Conservation (phyloP, 2,329 filamentous ascomycete genomes). For the Hypoxylon sp. region DNA sequence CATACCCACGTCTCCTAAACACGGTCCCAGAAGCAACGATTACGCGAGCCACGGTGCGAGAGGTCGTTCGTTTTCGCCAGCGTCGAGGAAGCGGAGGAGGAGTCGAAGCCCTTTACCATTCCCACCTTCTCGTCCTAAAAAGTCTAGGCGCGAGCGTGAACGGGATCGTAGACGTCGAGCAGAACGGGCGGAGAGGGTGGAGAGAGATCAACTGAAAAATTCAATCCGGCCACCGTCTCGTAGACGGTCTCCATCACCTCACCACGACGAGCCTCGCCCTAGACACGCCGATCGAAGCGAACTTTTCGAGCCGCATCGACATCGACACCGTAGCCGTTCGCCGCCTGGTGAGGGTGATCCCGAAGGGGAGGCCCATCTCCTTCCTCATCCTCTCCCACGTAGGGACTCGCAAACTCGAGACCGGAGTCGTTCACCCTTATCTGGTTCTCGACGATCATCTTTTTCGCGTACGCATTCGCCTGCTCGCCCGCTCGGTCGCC, state of each 20-base stretch:
- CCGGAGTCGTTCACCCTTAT: constrained; percentile 48
- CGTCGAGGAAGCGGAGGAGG: constrained; percentile 59
- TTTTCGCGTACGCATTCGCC: constrained; percentile 52
- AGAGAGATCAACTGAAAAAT: constrained; percentile 45
- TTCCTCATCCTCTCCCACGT: constrained; percentile 36
- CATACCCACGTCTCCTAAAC: constrained; percentile 48
- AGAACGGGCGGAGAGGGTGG: constrained; percentile 45
- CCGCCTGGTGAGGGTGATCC: constrained; percentile 44
- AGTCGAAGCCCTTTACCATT: constrained; percentile 58
- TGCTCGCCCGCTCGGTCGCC: constrained; percentile 44
- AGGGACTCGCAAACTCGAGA: constrained; percentile 46
- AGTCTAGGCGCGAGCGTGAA: constrained; percentile 57
- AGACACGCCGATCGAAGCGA: constrained; percentile 47
- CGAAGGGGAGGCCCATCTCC: constrained; percentile 41
- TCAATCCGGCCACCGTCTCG: constrained; percentile 43
- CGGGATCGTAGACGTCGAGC: constrained; percentile 49
- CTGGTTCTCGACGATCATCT: constrained; percentile 50
- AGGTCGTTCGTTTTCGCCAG: constrained; percentile 54
- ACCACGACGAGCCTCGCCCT: constrained; percentile 43
- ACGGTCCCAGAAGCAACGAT: constrained; percentile 53
- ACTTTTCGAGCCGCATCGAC: constrained; percentile 42
- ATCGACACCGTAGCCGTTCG: constrained; percentile 48
- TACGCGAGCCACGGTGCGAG: constrained; percentile 54
- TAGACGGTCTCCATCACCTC: constrained; percentile 49
- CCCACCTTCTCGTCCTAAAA: constrained; percentile 57